Percentiles rank a stretch among this genome's conserved stretches.
These are phyloP conservation scores for Biscogniauxia sp. DNA, from an alignment of 2,329 filamentous ascomycete genomes.

Conservation along the genomic window DNA sequence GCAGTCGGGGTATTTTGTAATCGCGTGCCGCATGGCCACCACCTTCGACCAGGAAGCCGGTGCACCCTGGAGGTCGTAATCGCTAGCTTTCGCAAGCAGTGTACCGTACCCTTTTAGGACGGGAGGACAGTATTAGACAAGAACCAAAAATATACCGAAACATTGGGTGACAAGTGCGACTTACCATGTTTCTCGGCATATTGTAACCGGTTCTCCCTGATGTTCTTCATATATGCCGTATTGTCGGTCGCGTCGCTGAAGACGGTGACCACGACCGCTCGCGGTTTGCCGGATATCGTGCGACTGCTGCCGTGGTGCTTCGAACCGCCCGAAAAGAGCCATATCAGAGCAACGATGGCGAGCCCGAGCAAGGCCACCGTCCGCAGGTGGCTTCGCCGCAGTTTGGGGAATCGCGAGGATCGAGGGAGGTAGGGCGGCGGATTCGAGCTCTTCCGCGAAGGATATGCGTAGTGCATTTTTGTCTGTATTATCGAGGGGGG, in stretches of 20 bases:
- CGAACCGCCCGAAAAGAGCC: constrained; percentile 48
- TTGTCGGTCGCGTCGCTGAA: constrained; percentile 67
- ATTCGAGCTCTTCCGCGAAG: constrained; percentile 78
- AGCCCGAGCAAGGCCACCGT: constrained; percentile 54
- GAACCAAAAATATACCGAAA: neutral
- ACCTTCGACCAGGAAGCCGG: constrained; percentile 72
- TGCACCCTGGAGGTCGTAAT: constrained; percentile 67
- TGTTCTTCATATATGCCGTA: constrained; percentile 65
- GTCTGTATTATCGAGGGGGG: neutral
- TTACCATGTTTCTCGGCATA: constrained; percentile 87
- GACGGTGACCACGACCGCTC: constrained; percentile 80
- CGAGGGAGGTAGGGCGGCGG: constrained; percentile 68
- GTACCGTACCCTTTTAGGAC: constrained; percentile 69
- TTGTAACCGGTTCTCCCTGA: constrained; percentile 77
- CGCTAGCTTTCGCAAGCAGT: constrained; percentile 74
- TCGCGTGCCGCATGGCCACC: constrained; percentile 83
- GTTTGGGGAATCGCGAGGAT: constrained; percentile 50
- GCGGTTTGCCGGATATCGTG: constrained; percentile 50
- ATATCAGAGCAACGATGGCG: constrained; percentile 57
- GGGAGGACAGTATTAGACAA: neutral
- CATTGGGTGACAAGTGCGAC: neutral
- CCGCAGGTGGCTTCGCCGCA: constrained; percentile 63
- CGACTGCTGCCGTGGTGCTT: constrained; percentile 35
- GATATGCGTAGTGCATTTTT: constrained; percentile 86
- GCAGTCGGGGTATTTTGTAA: constrained; percentile 73